phyloP scores from a whole-genome alignment of 2,329 filamentous ascomycete genomes.

The Ceratocystis alfenasii region DNA sequence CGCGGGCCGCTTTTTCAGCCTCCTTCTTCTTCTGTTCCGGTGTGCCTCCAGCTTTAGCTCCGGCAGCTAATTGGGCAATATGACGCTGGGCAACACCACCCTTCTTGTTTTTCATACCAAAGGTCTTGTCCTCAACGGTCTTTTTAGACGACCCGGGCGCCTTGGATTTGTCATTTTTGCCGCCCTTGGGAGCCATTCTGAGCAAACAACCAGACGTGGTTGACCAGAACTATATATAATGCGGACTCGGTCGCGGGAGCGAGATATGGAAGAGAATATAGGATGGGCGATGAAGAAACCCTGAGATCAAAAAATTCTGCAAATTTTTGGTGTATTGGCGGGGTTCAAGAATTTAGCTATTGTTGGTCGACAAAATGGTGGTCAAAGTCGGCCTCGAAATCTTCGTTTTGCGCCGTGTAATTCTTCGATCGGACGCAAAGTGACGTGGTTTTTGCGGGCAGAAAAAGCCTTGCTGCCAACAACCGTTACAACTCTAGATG shows the following conservation, averaged over 20 bases:
- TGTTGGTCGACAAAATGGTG: slow-evolving; percentile 20
- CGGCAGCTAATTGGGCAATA: slow-evolving; percentile 70
- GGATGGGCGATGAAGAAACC: neutral
- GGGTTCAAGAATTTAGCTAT: slow-evolving; percentile 10
- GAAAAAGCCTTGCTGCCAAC: slow-evolving; percentile 13
- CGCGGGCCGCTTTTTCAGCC: slow-evolving; percentile 53
- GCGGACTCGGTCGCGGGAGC: too few species aligned
- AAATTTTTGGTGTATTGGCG: slow-evolving; percentile 6
- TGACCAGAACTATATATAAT: too few species aligned
- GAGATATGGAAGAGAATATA: neutral
- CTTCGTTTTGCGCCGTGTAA: slow-evolving; percentile 10
- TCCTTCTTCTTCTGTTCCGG: slow-evolving; percentile 75
- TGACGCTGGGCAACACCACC: slow-evolving; percentile 79
- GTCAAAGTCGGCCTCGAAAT: neutral
- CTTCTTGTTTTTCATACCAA: slow-evolving; percentile 99
- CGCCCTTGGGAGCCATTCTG: slow-evolving; percentile 62
- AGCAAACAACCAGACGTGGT: slow-evolving; percentile 23
- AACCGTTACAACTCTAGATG: slow-evolving; percentile 3
- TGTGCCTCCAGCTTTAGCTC: slow-evolving; percentile 61
- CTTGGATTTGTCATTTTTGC: slow-evolving; percentile 32
- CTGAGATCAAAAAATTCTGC: slow-evolving; percentile 8
- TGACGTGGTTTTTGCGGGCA: slow-evolving; percentile 15
- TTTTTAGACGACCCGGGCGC: slow-evolving; percentile 52
- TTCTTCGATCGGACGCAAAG: slow-evolving; percentile 3
- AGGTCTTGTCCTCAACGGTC: slow-evolving; percentile 83